A percentile compares a stretch with the other conserved stretches of the same genome.
These are phyloP conservation scores for Colletotrichum paranaense DNA, from an alignment of 2,329 filamentous ascomycete species.

Conservation along the genomic window DNA sequence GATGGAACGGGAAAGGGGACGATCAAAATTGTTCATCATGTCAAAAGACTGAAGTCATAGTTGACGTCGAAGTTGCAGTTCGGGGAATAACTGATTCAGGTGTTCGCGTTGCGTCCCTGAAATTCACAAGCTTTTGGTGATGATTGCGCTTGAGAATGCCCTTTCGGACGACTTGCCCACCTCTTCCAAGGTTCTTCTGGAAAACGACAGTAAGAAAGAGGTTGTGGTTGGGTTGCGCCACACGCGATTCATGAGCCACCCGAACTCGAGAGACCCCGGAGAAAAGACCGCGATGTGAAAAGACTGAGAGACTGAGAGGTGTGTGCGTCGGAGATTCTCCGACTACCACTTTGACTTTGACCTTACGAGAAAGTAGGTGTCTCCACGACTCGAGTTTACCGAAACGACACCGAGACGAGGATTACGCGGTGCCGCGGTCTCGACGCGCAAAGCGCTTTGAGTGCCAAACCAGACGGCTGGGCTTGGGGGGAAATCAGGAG, in stretches of 20 bases:
- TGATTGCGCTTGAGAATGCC: conserved; percentile 22
- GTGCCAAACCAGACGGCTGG: background rate
- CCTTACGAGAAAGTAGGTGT: background rate
- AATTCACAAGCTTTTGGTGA: background rate
- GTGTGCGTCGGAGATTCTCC: background rate
- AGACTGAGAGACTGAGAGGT: background rate
- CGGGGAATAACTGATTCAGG: conserved; percentile 15
- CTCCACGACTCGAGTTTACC: conserved; percentile 9
- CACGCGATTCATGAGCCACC: conserved; percentile 15
- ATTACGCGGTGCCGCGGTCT: background rate
- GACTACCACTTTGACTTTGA: background rate
- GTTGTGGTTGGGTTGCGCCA: background rate
- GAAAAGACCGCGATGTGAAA: background rate
- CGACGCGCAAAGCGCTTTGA: background rate
- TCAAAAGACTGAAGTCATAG: conserved; percentile 23
- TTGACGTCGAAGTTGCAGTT: conserved; percentile 18
- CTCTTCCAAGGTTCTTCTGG: conserved; percentile 16
- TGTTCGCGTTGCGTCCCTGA: background rate
- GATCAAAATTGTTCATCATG: background rate
- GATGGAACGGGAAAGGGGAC: background rate
- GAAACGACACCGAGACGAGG: conserved; percentile 11
- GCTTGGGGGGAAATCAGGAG: background rate
- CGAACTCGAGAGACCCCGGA: background rate
- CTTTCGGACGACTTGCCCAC: background rate
- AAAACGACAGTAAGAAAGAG: background rate